These are phyloP conservation scores for Cucurbita argyrosperma DNA, from an alignment of 306 rosid genomes.

Conservation along the genomic window DNA sequence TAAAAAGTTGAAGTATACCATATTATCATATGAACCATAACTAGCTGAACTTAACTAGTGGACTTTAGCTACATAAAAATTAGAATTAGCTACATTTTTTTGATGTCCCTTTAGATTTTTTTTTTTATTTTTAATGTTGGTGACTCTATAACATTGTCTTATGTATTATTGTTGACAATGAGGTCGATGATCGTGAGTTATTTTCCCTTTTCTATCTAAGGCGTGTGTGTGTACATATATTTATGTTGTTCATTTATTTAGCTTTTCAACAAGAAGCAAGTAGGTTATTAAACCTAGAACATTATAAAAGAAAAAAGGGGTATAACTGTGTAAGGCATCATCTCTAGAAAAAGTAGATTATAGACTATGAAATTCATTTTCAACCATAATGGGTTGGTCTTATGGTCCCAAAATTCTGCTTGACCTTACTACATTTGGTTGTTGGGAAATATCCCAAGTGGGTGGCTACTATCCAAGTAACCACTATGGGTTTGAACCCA, in stretches of 20 bases:
- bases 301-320: neutral
- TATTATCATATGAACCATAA: neutral
- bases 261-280: neutral
- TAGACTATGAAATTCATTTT: neutral
- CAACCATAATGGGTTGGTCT: neutral
- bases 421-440: neutral
- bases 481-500: neutral
- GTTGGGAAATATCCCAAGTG: neutral
- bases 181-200: neutral
- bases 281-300: neutral
- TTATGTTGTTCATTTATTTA: neutral
- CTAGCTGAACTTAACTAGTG: neutral
- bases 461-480: neutral
- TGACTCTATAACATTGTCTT: neutral
- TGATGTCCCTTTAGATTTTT: neutral
- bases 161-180: neutral
- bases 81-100: neutral
- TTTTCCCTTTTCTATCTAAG: neutral
- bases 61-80: neutral
- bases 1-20: neutral
- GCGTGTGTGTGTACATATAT: neutral
- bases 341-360: neutral
- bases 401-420: neutral
- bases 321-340: neutral
- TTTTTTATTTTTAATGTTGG: neutral